Conservation (phyloP, 768 basidiomycete genomes). For the Ramaria rubella region DNA sequence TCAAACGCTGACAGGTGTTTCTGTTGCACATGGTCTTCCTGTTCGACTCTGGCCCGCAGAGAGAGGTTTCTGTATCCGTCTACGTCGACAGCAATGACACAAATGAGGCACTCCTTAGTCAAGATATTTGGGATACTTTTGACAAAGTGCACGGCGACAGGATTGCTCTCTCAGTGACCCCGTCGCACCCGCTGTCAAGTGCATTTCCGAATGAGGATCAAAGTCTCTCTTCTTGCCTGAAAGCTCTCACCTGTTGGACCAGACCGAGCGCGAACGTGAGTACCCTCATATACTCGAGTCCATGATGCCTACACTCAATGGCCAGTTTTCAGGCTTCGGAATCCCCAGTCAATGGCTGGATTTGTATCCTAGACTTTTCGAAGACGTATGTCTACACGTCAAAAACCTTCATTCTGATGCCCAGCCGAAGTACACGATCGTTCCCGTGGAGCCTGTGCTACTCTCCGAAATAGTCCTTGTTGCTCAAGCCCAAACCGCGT, state of each 20-base stretch:
- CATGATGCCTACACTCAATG: neutral
- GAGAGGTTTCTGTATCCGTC: neutral
- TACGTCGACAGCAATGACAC: neutral
- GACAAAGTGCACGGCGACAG: neutral
- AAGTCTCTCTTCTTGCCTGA: neutral
- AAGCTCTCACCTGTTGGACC: conserved; percentile 5
- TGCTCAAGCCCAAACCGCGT: conserved; percentile 46
- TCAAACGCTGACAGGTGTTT: neutral
- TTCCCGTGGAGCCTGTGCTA: conserved; percentile 23
- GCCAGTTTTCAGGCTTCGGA: conserved; percentile 3
- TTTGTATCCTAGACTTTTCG: conserved; percentile 1
- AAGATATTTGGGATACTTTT: conserved; percentile 4
- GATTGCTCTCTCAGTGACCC: conserved; percentile 1
- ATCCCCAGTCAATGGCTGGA: conserved; percentile 8
- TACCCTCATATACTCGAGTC: neutral
- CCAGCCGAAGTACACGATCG: neutral
- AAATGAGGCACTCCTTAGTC: conserved; percentile 2
- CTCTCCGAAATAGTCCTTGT: conserved; percentile 48
- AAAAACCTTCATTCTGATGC: neutral
- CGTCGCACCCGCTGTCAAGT: neutral
- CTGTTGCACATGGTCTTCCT: neutral
- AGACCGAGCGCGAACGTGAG: conserved; percentile 4
- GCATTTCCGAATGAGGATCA: neutral
- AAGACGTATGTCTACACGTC: neutral
- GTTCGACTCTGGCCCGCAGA: neutral